Base-by-base conservation (phyloP, 2,329 filamentous ascomycete species). In the Clathrospora elynae region DNA sequence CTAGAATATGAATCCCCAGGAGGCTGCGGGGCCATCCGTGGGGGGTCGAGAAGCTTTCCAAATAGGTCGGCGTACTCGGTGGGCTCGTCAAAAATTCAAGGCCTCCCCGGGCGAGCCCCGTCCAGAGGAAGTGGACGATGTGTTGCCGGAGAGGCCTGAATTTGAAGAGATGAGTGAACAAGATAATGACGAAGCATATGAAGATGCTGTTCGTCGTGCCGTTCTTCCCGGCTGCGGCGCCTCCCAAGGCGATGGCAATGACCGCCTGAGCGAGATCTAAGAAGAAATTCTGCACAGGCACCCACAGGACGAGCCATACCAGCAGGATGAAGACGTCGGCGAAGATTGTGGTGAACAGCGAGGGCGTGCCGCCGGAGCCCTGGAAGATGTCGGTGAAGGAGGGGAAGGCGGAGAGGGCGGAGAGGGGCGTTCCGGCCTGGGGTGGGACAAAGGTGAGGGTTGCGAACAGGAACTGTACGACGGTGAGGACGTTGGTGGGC, bases 301-400 rank as follows among this genome's bases (percentile, higher is more conserved):
- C 84, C 88, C 88, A 95, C 49, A 95, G 79, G 57, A 93, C 88
- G 32, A 95, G 77, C 88, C 90, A 96, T 51, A 93, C 77, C 52
- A 92, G 76, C 57, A 96, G 78, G 57, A 92, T 87, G 61, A 93
- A 81, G 35, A 86, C 78, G 67, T 96, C 92, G 71, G 95, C 87
- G 53, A 89, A 85, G 43, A 92, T 75, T 53, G 95, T 86, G 5
- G 90, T 95, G 45, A 87, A 86, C 48, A 96, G 75, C 5, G 90
- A 95, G 13, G 91, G 91, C 29, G 89, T 91, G 51, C 88, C 90
- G 35, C 88, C 83, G 50, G 88, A 88, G 46, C 87, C 88, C 67
- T 95, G 89, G 66, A 96, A 91, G 60, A 96, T 88, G 68, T 96
- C 91, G 70, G 88, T 89, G 61, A 96, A 82, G 64, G 88, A 93